A percentile compares a stretch with the other conserved stretches of the same genome.
phyloP scores from a whole-genome alignment of 2,329 filamentous ascomycete species.

The Laburnicola sp. region DNA sequence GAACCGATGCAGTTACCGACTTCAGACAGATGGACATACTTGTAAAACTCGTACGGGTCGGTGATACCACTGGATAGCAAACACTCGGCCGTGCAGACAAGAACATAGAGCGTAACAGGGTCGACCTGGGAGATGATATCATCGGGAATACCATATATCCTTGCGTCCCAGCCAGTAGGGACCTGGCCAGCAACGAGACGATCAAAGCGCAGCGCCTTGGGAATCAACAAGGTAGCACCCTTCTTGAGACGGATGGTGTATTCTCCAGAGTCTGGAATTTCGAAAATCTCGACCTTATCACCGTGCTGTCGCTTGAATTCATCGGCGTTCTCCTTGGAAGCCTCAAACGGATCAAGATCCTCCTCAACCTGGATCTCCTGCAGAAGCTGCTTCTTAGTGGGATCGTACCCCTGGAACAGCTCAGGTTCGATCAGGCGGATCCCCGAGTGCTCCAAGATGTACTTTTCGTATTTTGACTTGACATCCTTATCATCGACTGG shows the following conservation, averaged over 20 bases:
- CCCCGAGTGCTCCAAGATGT: slow-evolving; percentile 93
- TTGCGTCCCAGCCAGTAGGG: slow-evolving; percentile 95
- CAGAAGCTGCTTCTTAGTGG: slow-evolving; percentile 96
- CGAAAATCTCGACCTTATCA: slow-evolving; percentile 96
- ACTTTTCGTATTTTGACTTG: slow-evolving; percentile 96
- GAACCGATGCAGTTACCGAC: slow-evolving; percentile 98
- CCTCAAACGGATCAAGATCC: slow-evolving; percentile 94
- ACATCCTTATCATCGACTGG: slow-evolving; percentile 98
- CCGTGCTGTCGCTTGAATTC: slow-evolving; percentile 97
- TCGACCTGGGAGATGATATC: slow-evolving; percentile 98
- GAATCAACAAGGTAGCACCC: slow-evolving; percentile 91
- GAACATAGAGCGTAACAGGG: slow-evolving; percentile 90
- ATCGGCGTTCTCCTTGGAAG: slow-evolving; percentile 94
- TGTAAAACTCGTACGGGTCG: slow-evolving; percentile 99
- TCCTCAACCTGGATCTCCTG: slow-evolving; percentile 98
- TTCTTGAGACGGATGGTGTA: slow-evolving; percentile 94
- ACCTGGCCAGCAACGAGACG: slow-evolving; percentile 96
- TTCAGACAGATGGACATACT: slow-evolving; percentile 97
- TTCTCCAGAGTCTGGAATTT: slow-evolving; percentile 90
- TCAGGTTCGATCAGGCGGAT: slow-evolving; percentile 98
- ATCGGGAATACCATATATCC: slow-evolving; percentile 92
- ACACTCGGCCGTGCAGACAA: slow-evolving; percentile 90
- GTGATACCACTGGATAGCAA: slow-evolving; percentile 93
- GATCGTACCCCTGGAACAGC: slow-evolving; percentile 94
- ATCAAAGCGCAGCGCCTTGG: slow-evolving; percentile 96